Evolutionary conservation across 2,329 filamentous ascomycete species (phyloP).

Genomic region (Microascus cirrosus): DNA sequence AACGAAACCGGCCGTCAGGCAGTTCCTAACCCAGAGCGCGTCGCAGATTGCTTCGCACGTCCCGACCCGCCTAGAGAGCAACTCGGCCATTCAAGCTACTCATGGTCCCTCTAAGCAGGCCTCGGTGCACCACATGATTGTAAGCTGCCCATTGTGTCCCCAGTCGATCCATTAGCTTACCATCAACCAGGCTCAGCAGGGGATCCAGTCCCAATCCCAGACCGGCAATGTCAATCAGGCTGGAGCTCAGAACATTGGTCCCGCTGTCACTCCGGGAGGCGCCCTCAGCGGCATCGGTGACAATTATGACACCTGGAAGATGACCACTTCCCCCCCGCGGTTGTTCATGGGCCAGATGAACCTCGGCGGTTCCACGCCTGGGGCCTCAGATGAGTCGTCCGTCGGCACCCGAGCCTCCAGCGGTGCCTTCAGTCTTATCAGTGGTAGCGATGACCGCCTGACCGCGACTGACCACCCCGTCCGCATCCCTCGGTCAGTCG

Average conservation of each 20-base stretch:
- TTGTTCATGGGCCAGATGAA: background rate
- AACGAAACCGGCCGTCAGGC: background rate
- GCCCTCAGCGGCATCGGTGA: background rate
- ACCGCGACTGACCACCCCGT: background rate
- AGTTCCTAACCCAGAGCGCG: background rate
- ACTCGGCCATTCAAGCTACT: background rate
- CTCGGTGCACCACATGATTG: background rate
- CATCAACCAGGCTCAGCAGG: background rate
- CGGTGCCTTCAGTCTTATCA: background rate
- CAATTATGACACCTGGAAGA: background rate
- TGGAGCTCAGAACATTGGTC: background rate
- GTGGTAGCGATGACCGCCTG: background rate
- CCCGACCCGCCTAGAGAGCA: background rate
- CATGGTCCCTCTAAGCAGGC: background rate
- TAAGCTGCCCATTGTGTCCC: background rate
- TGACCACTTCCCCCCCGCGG: background rate
- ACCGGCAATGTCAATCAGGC: background rate
- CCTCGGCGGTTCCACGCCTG: background rate
- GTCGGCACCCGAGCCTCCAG: background rate
- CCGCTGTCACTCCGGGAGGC: background rate
- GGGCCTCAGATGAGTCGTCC: background rate
- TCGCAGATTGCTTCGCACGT: background rate
- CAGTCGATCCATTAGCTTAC: background rate
- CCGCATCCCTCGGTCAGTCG: background rate
- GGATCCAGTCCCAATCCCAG: background rate